Percentiles rank a stretch among this genome's conserved stretches.
phyloP scores from a whole-genome alignment of 179 eudicot genomes.

The Dionaea muscipula region DNA sequence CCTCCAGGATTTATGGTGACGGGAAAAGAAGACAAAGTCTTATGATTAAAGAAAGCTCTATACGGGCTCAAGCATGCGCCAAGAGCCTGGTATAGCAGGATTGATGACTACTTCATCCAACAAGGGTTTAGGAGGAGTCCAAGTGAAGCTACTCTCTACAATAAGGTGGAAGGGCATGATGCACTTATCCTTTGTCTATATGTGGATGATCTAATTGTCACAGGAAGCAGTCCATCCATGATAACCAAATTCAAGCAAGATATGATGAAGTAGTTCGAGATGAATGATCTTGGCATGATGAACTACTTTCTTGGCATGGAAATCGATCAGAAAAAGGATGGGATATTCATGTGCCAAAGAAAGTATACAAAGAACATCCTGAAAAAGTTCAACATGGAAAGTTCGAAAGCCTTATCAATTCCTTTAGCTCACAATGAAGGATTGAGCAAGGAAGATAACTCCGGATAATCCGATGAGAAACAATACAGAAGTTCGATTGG shows the following conservation, averaged over 20 bases:
- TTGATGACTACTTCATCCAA: too few species aligned
- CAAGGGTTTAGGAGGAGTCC: too few species aligned
- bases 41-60: too few species aligned
- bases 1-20: too few species aligned
- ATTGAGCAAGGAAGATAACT: conserved; percentile 5
- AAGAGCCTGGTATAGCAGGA: too few species aligned
- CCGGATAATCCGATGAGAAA: background rate
- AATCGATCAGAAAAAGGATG: background rate
- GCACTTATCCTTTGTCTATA: too few species aligned
- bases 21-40: too few species aligned
- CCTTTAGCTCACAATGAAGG: conserved; percentile 2
- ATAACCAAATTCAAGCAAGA: background rate
- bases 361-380: conserved; percentile 1
- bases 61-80: too few species aligned
- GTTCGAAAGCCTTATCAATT: background rate
- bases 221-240: too few species aligned
- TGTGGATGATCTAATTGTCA: too few species aligned
- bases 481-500: conserved; percentile 6
- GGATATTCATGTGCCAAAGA: background rate
- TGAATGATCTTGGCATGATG: background rate
- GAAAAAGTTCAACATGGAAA: conserved; percentile 11
- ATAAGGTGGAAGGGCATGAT: too few species aligned
- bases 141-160: too few species aligned
- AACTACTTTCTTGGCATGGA: conserved; percentile 7
- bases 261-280: background rate